Base-by-base conservation (phyloP, 768 basidiomycete species). In the Harrya chromipes region DNA sequence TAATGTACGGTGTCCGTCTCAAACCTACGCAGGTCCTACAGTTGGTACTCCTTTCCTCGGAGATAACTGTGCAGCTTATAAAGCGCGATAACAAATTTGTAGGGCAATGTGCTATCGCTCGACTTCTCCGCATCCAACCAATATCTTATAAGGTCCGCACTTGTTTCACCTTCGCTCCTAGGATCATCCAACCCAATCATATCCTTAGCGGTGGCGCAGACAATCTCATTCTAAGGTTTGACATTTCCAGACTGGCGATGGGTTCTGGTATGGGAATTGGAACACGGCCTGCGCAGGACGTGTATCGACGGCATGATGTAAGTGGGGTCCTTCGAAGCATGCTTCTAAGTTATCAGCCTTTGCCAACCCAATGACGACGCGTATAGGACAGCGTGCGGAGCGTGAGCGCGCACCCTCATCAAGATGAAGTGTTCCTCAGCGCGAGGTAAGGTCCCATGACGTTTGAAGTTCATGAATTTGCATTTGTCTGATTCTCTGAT, bases 61-160 rank as follows among this genome's bases (percentile, higher is more conserved):
- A 66, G 59, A 64, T 63, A 44, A 29, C 26, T 44, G 38, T 16
- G 45, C 14, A 21, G 31, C 42, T 63, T 52, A 51, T 50, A 8
- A 26, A 51, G 43, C 3, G 20, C 42, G 53, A 58, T 60, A 59
- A 52, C 54, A 37, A 49, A 46, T 35, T 4, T 43, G 10, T 54
- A 90, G 88, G 76, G 74, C 36, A 89, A 88, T 56, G 77, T 90
- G 31, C 82, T 91, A 63, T 76, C 79, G 16, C 70, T 90, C 26
- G 78, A 78, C 40, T 89, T 90, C 69, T 88, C 87, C 6, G 76
- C 83, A 0, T 74, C 74, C 19, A 85, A 84, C 58, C 76, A 74
- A 44, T 82, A 75, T 59, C 62, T 90, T 36, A 80, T 79, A 61
- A 81, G 82, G 87, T 88, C 52, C 63, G 85, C 72, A 26, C 39